Evolutionary conservation across 2,329 filamentous ascomycete genomes (phyloP).

Genomic region (Fonsecaea erecta): DNA sequence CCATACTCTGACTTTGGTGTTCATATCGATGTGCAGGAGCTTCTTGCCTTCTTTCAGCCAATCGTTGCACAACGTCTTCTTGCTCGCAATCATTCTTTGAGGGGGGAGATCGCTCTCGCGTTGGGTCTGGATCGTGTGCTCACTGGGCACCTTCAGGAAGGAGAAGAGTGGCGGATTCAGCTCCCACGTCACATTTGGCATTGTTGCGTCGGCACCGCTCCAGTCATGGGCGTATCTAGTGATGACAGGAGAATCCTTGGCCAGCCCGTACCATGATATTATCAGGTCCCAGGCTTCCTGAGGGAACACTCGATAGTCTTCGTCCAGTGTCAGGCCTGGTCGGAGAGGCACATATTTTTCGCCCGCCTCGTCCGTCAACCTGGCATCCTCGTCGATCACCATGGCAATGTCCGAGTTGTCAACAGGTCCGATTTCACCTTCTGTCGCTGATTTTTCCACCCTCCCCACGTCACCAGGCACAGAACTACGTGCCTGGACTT

Average conservation of each 20-base stretch:
- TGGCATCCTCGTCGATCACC: slow-evolving; percentile 53
- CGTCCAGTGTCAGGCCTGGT: slow-evolving; percentile 65
- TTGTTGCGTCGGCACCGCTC: slow-evolving; percentile 55
- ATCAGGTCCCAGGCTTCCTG: slow-evolving; percentile 81
- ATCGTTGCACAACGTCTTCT: slow-evolving; percentile 69
- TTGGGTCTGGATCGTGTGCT: slow-evolving; percentile 62
- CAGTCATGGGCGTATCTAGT: slow-evolving; percentile 79
- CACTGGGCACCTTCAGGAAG: slow-evolving; percentile 75
- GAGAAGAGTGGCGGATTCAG: slow-evolving; percentile 83
- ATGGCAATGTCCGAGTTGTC: slow-evolving; percentile 85
- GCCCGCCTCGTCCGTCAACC: slow-evolving; percentile 52
- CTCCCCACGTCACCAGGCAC: slow-evolving; percentile 57
- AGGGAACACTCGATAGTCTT: slow-evolving; percentile 78
- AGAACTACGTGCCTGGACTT: slow-evolving; percentile 69
- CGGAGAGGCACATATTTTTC: slow-evolving; percentile 72
- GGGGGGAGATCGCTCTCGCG: slow-evolving; percentile 67
- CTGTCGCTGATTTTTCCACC: slow-evolving; percentile 62
- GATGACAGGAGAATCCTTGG: slow-evolving; percentile 71
- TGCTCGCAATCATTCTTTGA: slow-evolving; percentile 71
- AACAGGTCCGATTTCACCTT: slow-evolving; percentile 74
- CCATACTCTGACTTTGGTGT: slow-evolving; percentile 79
- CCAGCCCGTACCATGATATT: slow-evolving; percentile 79
- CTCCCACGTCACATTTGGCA: slow-evolving; percentile 77
- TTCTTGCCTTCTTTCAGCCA: slow-evolving; percentile 78
- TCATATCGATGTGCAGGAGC: slow-evolving; percentile 67